These are phyloP conservation scores for Cryptomeria japonica DNA, from an alignment of 75 land plant species.

Conservation along the genomic window DNA sequence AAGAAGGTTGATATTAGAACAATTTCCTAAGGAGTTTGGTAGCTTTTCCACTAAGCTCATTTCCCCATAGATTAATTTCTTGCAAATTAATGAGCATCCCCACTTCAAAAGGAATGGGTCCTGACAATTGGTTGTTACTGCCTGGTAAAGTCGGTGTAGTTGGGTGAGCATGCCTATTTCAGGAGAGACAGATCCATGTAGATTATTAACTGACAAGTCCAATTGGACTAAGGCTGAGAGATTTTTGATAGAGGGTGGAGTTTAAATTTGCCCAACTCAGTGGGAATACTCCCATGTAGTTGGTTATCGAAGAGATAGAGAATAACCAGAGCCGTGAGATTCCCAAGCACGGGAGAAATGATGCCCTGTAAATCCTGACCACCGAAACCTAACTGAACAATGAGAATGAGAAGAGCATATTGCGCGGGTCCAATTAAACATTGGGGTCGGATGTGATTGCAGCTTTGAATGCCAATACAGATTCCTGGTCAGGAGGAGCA, in stretches of 20 bases:
- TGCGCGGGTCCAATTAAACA: no score
- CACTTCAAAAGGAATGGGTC: background rate
- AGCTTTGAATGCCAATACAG: no score
- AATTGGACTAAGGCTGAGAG: slow-evolving; percentile 6
- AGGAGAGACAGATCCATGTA: slow-evolving; percentile 16
- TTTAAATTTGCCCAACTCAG: slow-evolving; percentile 20
- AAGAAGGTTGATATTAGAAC: background rate
- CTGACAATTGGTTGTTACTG: slow-evolving; percentile 12
- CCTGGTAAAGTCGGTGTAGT: slow-evolving; percentile 11
- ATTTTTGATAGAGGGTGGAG: slow-evolving; percentile 9
- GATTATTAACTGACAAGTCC: slow-evolving; percentile 14
- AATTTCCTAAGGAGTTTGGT: no score
- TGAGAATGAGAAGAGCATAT: no score
- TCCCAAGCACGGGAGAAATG: background rate
- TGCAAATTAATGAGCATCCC: background rate
- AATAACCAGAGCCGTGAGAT: background rate
- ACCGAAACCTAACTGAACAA: background rate
- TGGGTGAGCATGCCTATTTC: slow-evolving; percentile 21
- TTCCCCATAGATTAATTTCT: no score
- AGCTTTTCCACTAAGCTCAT: no score
- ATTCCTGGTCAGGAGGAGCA: no score
- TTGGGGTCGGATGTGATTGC: no score
- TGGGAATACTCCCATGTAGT: slow-evolving; percentile 28
- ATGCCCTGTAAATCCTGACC: background rate
- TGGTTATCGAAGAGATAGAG: no score